Base-by-base conservation (phyloP, 2,329 filamentous ascomycete species). In the Sporothrix schenckii region DNA sequence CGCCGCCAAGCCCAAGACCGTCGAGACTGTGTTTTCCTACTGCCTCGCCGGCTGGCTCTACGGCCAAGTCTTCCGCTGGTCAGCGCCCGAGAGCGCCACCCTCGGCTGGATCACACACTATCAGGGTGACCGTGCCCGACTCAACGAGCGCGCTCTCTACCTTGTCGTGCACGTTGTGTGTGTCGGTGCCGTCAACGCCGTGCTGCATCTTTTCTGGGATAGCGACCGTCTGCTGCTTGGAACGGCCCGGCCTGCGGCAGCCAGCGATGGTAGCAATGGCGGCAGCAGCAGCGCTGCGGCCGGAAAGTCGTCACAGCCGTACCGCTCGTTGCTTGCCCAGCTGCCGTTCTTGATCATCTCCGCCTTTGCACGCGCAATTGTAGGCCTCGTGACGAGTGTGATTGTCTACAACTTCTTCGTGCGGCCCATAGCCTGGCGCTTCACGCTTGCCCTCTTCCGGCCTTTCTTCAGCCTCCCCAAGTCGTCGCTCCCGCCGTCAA, bases 71-170 rank as follows among this genome's bases (percentile, higher is more conserved):
- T 97, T 93, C 77, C 87, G 96, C 27, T 93, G 89, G 86, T 91
- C 90, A 4, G 83, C 86, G 67, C 82, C 88, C 27, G 81, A 82
- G 21, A 80, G 81, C 52, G 85, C 86, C 68, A 88, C 89, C 72
- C 83, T 97, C 69, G 85, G 86, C 73, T 92, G 91, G 86, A 88
- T 97, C 74, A 91, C 90, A 69, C 86, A 88, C 74, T 88, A 87
- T 79, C 89, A 83, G 72, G 89, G 86, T 74, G 92, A 95, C 78
- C 87, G 93, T 49, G 86, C 91, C 24, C 86, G 88, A 68, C 81
- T 97, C 71, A 98, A 98, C 78, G 94, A 98, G 82, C 88, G 91
- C 74, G 90, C 93, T 0, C 86, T 98, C 34, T 95, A 93, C 77
- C 83, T 97, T 66, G 89, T 92, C 47, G 87, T 86, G 72, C 89